Evolutionary conservation across 768 basidiomycete genomes (phyloP).

Genomic region (Kwoniella botswanensis): DNA sequence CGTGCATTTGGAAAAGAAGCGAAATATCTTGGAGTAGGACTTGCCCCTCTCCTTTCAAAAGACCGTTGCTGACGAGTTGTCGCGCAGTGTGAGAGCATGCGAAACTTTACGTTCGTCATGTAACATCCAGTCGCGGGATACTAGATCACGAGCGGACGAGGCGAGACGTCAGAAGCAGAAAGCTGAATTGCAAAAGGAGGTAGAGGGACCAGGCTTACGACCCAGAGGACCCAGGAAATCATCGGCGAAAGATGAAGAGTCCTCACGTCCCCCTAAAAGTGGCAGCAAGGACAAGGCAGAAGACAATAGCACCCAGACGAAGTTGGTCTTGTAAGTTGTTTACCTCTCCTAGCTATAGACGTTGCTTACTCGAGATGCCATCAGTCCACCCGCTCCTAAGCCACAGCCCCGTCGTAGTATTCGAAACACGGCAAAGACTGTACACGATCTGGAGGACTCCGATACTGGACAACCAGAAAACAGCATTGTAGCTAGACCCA

Average conservation of each 20-base stretch:
- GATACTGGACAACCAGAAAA: neutral
- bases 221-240: neutral
- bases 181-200: neutral
- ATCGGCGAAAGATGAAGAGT: neutral
- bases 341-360: neutral
- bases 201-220: neutral
- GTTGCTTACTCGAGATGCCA: neutral
- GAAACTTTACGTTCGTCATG: neutral
- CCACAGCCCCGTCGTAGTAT: neutral
- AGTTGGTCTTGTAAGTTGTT: slow-evolving; percentile 27
- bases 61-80: no score
- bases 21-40: neutral
- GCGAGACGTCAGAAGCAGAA: neutral
- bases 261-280: neutral
- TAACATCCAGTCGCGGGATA: slow-evolving; percentile 14
- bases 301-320: slow-evolving; percentile 25
- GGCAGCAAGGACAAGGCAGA: slow-evolving; percentile 7
- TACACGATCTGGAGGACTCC: neutral
- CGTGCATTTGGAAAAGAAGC: no score
- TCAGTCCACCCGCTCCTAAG: neutral
- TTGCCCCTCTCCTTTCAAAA: no score
- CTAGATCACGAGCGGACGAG: neutral
- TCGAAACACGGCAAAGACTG: neutral
- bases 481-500: neutral
- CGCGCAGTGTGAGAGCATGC: neutral